Base-by-base conservation (phyloP, 768 basidiomycete species). In the Antrodiella citrinella region DNA sequence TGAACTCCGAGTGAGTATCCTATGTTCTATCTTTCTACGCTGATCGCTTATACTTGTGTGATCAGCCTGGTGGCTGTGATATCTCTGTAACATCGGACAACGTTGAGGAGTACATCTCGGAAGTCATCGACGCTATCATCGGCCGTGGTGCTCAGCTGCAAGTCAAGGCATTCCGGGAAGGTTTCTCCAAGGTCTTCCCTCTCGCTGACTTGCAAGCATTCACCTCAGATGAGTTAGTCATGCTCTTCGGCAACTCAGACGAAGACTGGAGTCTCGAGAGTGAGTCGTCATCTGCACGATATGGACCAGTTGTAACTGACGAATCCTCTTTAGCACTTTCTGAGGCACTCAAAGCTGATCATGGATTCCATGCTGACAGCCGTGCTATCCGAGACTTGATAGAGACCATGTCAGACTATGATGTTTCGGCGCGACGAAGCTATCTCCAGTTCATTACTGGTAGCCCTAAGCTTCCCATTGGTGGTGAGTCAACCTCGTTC, bases 391-490 rank as follows among this genome's bases (percentile, higher is more conserved):
- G 85, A 42, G 83, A 91, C 60, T 75, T 99, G 49, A 67, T 97
- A 21, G 90, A 88, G 48, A 77, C 91, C 54, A 89, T 99, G 82
- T 73, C 88, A 1, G 78, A 80, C 48, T 96, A 86, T 59, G 86
- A 93, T 60, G 65, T 63, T 13, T 65, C 78, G 2, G 77, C 79
- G 15, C 83, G 94, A 25, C 84, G 96, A 54, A 85, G 88, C 48
- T 96, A 86, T 69, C 71, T 99, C 25, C 94, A 97, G 64, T 99
- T 98, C 67, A 91, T 96, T 54, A 98, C 96, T 10, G 96, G 96
- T 40, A 95, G 94, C 62, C 94, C 94, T 15, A 96, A 95, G 66
- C 66, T 97, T 38, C 94, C 94, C 15, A 95, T 97, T 48, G 94
- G 94, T 59, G 94, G 93, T 91, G 54, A 25, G 84, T 70, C 18